Base-by-base conservation (phyloP, 352 stramenopile genomes). In the Pythium sp. region DNA sequence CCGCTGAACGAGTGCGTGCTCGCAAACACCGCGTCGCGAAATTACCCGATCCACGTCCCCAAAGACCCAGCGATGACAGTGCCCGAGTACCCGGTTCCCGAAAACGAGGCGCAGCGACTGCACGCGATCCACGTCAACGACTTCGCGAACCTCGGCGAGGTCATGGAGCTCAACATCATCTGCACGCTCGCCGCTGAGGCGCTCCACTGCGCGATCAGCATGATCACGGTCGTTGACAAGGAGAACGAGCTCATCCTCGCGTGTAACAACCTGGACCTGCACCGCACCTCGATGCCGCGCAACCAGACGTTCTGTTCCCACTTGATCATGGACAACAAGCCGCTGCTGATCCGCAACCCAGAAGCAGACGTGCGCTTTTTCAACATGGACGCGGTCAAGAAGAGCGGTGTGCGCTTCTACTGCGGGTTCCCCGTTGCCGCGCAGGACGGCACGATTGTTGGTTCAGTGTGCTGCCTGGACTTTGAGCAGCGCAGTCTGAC, bases 351-450 rank as follows among this genome's bases (percentile, higher is more conserved):
- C 67, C 73, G 74, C 3, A 74, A 92, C 65, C 78, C 79, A 0
- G 81, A 90, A 34, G 75, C 83, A 0, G 85, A 93, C 70, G 79
- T 91, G 62, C 85, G 85, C n/a, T 93, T 93, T 2, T 9, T 22
- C 53, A 36, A 59, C 28, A 26, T 59, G 15, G 26, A 41, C 7
- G 26, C 54, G 2, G 54, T 59, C 15, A 59, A 8, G 54, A 41
- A 59, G n/a, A 26, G 15, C 7, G 26, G n/a, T 18, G n/a, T 41
- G 14, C 26, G 54, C 26, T 59, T 59, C 28, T 59, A 59, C 54
- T 59, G 54, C 54, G 54, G 54, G 1, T 59, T 59, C 54, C 54
- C 54, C 0, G 11, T 59, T 6, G 26, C 12, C 5, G 12, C 15
- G 6, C 12, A 12, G 18, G 26, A 59, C 12, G 26, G 26, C 4